A percentile compares a stretch with the other conserved stretches of the same genome.
phyloP scores from a whole-genome alignment of 2,329 filamentous ascomycete species.

The Orbilia brochopaga region DNA sequence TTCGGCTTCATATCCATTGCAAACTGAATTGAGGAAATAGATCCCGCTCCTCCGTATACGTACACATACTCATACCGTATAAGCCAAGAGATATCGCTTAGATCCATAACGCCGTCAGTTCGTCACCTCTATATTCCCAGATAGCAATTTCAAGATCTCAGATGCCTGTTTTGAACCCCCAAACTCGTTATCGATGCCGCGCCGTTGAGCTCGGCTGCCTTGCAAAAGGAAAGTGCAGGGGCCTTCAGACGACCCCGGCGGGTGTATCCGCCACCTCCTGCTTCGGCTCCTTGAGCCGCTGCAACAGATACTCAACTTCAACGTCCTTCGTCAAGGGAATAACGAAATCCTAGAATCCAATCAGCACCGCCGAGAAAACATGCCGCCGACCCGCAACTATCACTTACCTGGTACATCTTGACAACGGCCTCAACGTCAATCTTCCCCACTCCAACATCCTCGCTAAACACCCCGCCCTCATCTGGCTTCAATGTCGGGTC shows the following conservation, averaged over 20 bases:
- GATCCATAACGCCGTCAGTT: neutral
- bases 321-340: conserved; percentile 98
- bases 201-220: neutral
- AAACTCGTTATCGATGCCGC: neutral
- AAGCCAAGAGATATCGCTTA: neutral
- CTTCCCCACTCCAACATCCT: conserved; percentile 67
- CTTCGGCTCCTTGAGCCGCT: conserved; percentile 68
- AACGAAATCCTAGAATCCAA: conserved; percentile 70
- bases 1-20: too few relatives aligned
- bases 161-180: conserved; percentile 3
- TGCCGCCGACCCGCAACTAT: neutral
- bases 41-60: too few relatives aligned
- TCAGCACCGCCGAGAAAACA: neutral
- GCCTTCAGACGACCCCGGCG: conserved; percentile 13
- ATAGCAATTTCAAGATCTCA: neutral
- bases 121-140: neutral
- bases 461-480: conserved; percentile 60
- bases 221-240: neutral
- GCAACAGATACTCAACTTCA: conserved; percentile 97
- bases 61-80: too few relatives aligned
- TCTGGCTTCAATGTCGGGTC: conserved; percentile 71
- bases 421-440: conserved; percentile 93
- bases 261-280: conserved; percentile 2
- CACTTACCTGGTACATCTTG: conserved; percentile 73
- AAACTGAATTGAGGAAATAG: too few relatives aligned